A percentile compares a stretch with the other conserved stretches of the same genome.
Conservation (phyloP, 176 grass and related monocot genomes). For the Microstegium vimineum region DNA sequence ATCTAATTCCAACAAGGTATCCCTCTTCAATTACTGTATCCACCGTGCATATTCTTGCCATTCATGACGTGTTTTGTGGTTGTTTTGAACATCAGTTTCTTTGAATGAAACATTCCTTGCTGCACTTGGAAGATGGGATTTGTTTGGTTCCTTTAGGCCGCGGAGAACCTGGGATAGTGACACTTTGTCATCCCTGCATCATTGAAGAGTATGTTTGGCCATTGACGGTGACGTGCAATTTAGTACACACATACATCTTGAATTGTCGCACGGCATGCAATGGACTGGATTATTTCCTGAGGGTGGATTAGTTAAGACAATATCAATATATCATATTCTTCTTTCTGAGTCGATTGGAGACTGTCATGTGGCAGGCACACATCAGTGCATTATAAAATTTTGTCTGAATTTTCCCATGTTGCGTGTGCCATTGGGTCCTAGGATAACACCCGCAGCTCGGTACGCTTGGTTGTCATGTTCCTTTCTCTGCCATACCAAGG, state of each 20-base stretch:
- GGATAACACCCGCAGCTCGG: not conserved
- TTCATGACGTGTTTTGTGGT: not conserved
- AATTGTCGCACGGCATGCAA: conserved; percentile 10
- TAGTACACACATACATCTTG: not conserved
- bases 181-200: not conserved
- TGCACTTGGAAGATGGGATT: not conserved
- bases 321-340: not conserved
- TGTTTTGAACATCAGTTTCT: not conserved
- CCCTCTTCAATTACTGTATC: not conserved
- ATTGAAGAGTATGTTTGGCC: not conserved
- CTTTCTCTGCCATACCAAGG: not conserved
- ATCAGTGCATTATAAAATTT: conserved; percentile 23
- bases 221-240: not conserved
- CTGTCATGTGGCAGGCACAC: not conserved
- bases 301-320: not conserved
- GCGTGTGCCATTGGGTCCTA: not conserved
- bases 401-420: not conserved
- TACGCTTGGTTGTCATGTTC: not conserved
- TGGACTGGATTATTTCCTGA: not conserved
- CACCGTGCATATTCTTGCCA: not conserved
- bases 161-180: not conserved
- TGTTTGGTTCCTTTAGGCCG: not conserved
- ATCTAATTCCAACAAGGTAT: not conserved
- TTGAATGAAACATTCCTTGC: not conserved
- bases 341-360: not conserved